Conservation (phyloP, 495 filamentous ascomycete species). For the Lasiosphaeria ovina region DNA sequence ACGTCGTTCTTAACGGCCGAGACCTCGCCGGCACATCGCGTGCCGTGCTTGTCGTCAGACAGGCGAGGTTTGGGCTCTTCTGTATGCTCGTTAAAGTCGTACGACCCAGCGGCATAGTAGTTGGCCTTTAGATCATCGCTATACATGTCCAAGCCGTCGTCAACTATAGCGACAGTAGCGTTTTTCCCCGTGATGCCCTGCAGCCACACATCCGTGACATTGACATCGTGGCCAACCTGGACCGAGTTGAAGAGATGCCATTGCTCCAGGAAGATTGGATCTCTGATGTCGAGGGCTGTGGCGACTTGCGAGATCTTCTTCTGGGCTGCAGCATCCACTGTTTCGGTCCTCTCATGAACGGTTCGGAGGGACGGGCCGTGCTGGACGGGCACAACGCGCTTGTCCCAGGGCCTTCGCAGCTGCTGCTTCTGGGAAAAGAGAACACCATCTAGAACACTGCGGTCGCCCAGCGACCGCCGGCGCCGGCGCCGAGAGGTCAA, state of each 20-base stretch:
- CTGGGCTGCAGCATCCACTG: constrained; percentile 48
- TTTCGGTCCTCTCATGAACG: constrained; percentile 18
- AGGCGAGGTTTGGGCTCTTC: constrained; percentile 77
- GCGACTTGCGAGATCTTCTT: constrained; percentile 60
- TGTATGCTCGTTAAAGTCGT: constrained; percentile 86
- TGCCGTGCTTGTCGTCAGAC: constrained; percentile 83
- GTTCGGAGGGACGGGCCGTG: constrained; percentile 14
- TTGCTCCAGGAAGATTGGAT: constrained; percentile 90
- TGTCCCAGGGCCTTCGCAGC: constrained; percentile 66
- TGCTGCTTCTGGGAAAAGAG: constrained; percentile 81
- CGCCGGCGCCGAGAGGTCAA: constrained; percentile 59
- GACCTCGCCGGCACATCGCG: constrained; percentile 91
- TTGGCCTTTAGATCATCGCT: constrained; percentile 91
- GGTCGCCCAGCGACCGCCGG: constrained; percentile 53
- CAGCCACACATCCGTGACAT: constrained; percentile 88
- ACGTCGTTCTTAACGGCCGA: constrained; percentile 85
- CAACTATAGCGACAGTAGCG: constrained; percentile 86
- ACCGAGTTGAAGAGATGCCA: constrained; percentile 92
- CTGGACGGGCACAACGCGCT: constrained; percentile 60
- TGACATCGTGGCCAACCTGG: constrained; percentile 85
- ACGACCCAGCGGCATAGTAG: constrained; percentile 86
- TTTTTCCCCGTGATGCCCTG: constrained; percentile 91
- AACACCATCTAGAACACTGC: constrained; percentile 68
- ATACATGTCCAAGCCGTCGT: constrained; percentile 96
- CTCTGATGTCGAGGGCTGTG: constrained; percentile 64